Conservation (phyloP, 164 flowering plant species). For the Magnolia kwangsiensis region DNA sequence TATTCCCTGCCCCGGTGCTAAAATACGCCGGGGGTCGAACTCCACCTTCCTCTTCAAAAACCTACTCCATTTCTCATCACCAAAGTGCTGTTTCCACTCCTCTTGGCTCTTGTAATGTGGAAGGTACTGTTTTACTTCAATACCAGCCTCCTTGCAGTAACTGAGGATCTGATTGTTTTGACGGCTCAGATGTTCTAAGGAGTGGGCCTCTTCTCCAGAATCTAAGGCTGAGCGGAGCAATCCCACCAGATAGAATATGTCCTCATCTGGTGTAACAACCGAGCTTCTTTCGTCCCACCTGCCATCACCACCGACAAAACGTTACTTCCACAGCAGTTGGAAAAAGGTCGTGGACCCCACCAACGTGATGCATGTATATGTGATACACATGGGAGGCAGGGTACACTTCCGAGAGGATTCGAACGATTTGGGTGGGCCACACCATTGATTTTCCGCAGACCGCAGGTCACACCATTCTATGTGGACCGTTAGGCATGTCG, state of each 20-base stretch:
- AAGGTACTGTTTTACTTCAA: conserved; percentile 67
- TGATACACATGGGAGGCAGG: too few species aligned
- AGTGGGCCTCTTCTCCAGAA: conserved; percentile 51
- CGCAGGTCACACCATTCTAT: too few species aligned
- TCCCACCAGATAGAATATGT: conserved; percentile 81
- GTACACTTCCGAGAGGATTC: too few species aligned
- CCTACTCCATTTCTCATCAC: conserved; percentile 60
- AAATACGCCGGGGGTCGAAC: conserved; percentile 67
- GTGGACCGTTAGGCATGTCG: too few species aligned
- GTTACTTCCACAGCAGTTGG: not conserved
- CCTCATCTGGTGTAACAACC: conserved; percentile 88
- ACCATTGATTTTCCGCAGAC: too few species aligned
- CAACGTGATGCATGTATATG: too few species aligned
- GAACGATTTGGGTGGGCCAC: too few species aligned
- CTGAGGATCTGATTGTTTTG: conserved; percentile 71
- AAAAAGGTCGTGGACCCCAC: not conserved
- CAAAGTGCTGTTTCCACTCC: conserved; percentile 81
- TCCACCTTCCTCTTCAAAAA: conserved; percentile 49
- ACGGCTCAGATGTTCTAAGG: conserved; percentile 42
- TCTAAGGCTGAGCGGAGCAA: conserved; percentile 73
- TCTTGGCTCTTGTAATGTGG: conserved; percentile 58
- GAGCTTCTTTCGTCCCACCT: conserved; percentile 86
- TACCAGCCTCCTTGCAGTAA: conserved; percentile 57
- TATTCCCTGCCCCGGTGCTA: conserved; percentile 85
- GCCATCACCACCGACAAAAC: not conserved